A percentile compares a stretch with the other conserved stretches of the same genome.
These are phyloP conservation scores for Chrysopogon serrulatus DNA, from an alignment of 176 grass and related monocot genomes.

Conservation along the genomic window DNA sequence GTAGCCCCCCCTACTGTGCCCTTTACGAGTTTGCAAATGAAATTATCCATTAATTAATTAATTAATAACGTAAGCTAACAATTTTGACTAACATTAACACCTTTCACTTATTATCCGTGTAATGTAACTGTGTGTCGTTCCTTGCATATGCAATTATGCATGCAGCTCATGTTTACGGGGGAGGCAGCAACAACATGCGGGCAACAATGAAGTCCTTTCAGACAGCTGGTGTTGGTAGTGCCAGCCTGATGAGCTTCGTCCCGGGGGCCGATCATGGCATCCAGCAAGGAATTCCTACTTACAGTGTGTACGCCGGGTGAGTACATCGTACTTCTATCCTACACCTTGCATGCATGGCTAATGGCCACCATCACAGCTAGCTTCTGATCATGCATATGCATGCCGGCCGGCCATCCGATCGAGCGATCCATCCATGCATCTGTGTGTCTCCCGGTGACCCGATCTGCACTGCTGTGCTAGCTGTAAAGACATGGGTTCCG, in stretches of 20 bases:
- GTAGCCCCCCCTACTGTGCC: too few relatives aligned
- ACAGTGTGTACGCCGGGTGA: constrained; percentile 40
- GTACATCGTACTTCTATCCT: background rate
- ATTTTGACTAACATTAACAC: background rate
- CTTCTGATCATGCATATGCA: background rate
- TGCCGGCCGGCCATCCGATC: background rate
- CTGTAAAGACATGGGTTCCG: constrained; percentile 41
- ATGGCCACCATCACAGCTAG: background rate
- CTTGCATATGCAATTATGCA: background rate
- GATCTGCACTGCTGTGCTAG: constrained; percentile 31
- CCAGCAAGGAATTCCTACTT: constrained; percentile 47
- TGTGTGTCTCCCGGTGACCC: background rate
- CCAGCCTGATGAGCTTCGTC: constrained; percentile 33
- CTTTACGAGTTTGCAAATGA: background rate
- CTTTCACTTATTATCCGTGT: background rate
- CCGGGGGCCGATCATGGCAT: constrained; percentile 35
- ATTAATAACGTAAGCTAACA: background rate
- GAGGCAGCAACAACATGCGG: constrained; percentile 20
- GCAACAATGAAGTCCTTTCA: constrained; percentile 42
- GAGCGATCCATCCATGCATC: background rate
- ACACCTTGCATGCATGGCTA: background rate
- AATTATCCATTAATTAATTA: background rate
- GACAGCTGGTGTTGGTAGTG: constrained; percentile 24
- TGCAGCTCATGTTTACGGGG: constrained; percentile 16
- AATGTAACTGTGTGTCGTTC: background rate